Evolutionary conservation across 2,329 filamentous ascomycete genomes (phyloP), one percentile per base, ranked within the genome.

Genomic region (Ustulina deusta): DNA sequence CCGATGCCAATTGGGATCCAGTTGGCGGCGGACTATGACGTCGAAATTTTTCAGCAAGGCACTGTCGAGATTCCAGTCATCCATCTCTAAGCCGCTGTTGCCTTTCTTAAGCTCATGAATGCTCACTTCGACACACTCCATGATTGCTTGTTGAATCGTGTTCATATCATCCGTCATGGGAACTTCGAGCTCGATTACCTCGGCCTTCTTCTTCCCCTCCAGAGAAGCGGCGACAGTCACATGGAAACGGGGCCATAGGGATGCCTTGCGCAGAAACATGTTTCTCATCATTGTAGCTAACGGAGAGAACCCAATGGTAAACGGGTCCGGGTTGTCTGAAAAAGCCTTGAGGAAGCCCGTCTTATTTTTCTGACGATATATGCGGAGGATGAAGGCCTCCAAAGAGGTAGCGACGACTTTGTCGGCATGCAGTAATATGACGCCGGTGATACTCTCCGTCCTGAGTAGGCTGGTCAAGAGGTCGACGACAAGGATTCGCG

Each of bases 1-100:
- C 61, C 96, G 89, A 82, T 99, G 96, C 96, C 96, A 99, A 66
- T 98, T 94, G 4, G 95, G 94, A 76, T 98, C 94, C 20, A 99
- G 83, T 79, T 99, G 96, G 65, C 94, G 88, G 69, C 95, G 88
- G 58, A 99, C 90, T 63, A 94, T 91, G 68, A 92, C 84, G 78
- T 98, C 96, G 78, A 99, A 99, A 75, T 94, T 97, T 76, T 91
- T 93, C 72, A 97, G 91, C 68, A 98, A 82, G 40, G 95, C 95
- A 76, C 93, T 97, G 79, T 98, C 95, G 20, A 97, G 84, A 57
- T 93, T 97, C 95, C 95, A 98, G 76, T 97, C 94, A 67, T 97
- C 94, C 89, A 98, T 94, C 73, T 98, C 95, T 6, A 99, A 83
- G 1, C 94, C 94, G 0, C 90, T 87, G 76, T 97, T 98, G 20